These are phyloP conservation scores for Xylariomycetidae sp. DNA, from an alignment of 2,329 filamentous ascomycete species.

Conservation along the genomic window DNA sequence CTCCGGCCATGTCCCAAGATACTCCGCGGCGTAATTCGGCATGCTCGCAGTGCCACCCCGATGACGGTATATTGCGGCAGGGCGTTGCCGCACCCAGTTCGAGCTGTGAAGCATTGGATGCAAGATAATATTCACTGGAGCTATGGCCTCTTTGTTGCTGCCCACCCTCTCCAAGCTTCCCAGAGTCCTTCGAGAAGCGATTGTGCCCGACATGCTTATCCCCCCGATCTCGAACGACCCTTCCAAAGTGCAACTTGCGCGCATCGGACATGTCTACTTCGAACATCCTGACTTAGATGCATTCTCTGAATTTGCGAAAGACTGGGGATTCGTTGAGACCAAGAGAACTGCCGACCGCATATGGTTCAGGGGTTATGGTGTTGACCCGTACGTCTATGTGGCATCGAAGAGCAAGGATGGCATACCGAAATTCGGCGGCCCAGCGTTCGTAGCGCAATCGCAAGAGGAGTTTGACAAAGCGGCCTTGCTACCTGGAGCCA, in stretches of 20 bases:
- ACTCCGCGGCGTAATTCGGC: constrained; percentile 16
- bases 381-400: constrained; percentile 44
- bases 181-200: constrained; percentile 7
- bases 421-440: constrained; percentile 17
- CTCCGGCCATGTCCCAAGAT: constrained; percentile 4
- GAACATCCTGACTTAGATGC: constrained; percentile 22
- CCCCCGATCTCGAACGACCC: constrained; percentile 13
- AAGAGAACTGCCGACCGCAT: constrained; percentile 24
- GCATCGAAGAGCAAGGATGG: constrained; percentile 23
- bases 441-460: constrained; percentile 25
- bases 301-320: constrained; percentile 18
- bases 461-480: constrained; percentile 32
- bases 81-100: too few relatives aligned
- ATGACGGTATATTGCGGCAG: background rate
- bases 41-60: background rate
- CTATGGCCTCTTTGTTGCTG: constrained; percentile 6
- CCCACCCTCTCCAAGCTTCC: constrained; percentile 5
- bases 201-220: constrained; percentile 15
- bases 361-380: constrained; percentile 45
- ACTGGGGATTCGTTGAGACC: constrained; percentile 24
- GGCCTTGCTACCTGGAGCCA: constrained; percentile 31
- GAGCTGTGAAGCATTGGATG: background rate
- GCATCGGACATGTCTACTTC: constrained; percentile 16
- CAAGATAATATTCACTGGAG: background rate
- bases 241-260: constrained; percentile 15